Conservation (phyloP, 768 basidiomycete genomes). For the Leucosporidium scottii region DNA sequence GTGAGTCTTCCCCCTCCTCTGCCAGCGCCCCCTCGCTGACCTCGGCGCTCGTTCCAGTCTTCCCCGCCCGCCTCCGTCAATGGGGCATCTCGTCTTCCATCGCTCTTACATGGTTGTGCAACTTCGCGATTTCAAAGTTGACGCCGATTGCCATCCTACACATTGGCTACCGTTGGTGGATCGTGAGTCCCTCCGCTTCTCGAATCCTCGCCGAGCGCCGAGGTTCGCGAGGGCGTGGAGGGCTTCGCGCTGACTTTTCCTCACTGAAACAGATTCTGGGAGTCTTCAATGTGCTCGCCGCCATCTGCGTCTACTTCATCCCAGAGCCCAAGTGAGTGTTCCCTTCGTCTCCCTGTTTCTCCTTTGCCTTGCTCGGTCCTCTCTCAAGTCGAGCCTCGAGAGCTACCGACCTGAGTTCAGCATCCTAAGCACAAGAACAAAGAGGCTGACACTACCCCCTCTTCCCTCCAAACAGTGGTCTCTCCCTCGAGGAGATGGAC, state of each 20-base stretch:
- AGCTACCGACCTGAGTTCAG: too few species aligned
- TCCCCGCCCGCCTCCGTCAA: background rate
- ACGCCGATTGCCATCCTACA: background rate
- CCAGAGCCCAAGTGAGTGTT: background rate
- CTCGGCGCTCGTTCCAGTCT: background rate
- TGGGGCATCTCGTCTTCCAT: background rate
- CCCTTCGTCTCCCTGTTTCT: too few species aligned
- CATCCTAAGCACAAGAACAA: too few species aligned
- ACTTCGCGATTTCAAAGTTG: background rate
- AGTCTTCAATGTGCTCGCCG: background rate
- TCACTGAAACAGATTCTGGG: background rate
- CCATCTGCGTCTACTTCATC: background rate
- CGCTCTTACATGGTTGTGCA: background rate
- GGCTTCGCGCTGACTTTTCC: too few species aligned
- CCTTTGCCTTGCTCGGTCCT: too few species aligned
- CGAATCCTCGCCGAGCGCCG: too few species aligned
- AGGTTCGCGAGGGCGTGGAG: too few species aligned
- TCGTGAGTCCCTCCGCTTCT: background rate
- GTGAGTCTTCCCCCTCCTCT: background rate
- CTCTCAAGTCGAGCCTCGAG: too few species aligned
- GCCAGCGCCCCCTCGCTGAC: background rate
- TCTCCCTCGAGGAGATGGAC: background rate
- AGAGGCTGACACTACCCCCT: background rate
- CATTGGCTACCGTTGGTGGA: background rate
- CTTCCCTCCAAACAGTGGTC: background rate